Base-by-base conservation (phyloP, 2,329 filamentous ascomycete genomes). In the Diaporthe caulivora region DNA sequence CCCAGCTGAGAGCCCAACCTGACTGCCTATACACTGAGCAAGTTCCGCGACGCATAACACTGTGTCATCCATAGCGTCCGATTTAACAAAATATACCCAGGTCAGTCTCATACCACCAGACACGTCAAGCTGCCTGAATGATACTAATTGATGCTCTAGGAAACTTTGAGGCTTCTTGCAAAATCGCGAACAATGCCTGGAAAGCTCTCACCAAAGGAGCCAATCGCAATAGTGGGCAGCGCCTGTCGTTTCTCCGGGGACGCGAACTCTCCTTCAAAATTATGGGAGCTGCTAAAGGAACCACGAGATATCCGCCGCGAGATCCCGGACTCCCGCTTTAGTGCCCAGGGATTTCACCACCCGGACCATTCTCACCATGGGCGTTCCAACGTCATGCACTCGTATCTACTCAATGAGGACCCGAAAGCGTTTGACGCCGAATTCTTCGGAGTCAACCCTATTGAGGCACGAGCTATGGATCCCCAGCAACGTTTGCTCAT, bases 211-310 rank as follows among this genome's bases (percentile, higher is more conserved):
- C 17, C 58, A 31, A 57, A 47, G 29, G 54, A 58, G 54, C 54
- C 54, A 17, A 79, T 31, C 51, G 84, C 83, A 26, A 80, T 86
- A 26, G 78, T 86, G 67, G 84, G 84, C 70, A 81, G 53, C 17
- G 82, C 79, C 5, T 85, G 83, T 75, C 80, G 83, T 10, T 83
- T 85, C 37, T 81, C 83, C 9, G 83, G 83, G 4, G 77, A 34
- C 11, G 40, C 80, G 1, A 78, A 74, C 18, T 80, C 79, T 5
- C 80, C 82, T 2, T 81, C 82, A 1, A 78, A 79, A 73, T 77
- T 85, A 5, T 84, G 83, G 82, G 77, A 82, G 1, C 75, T 84
- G 18, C 78, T 82, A 34, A 71, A 34, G 78, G 77, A 53, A 13
- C 72, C 72, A 1, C 74, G 64, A 54, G 78, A 79, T 54, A 64